These are phyloP conservation scores for Curvularia eragrostidis DNA, from an alignment of 2,329 filamentous ascomycete genomes.

Conservation along the genomic window DNA sequence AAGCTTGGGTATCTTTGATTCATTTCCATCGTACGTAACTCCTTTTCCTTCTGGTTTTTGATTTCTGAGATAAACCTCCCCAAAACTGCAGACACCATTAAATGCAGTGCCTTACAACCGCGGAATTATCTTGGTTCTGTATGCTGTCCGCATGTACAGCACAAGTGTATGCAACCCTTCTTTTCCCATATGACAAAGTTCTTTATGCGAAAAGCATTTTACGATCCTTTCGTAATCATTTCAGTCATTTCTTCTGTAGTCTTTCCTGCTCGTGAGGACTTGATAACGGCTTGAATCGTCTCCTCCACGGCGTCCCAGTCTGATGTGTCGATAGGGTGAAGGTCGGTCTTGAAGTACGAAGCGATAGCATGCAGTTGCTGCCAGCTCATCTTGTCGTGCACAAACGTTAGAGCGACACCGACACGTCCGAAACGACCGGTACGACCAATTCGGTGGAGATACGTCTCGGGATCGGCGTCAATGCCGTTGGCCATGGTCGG, in stretches of 20 bases:
- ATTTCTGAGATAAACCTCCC: not conserved
- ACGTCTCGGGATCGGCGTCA: slow-evolving; percentile 87
- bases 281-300: slow-evolving; percentile 71
- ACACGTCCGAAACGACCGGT: slow-evolving; percentile 97
- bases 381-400: slow-evolving; percentile 85
- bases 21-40: slow-evolving; percentile 16
- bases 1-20: slow-evolving; percentile 35
- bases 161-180: not conserved
- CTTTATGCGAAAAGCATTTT: not conserved
- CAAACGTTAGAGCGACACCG: slow-evolving; percentile 93
- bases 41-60: slow-evolving; percentile 10
- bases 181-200: not conserved
- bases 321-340: slow-evolving; percentile 79
- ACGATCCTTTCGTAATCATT: slow-evolving; percentile 23
- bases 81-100: not conserved
- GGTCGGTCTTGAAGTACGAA: slow-evolving; percentile 77
- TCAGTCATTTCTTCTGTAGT: slow-evolving; percentile 50
- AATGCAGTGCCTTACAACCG: not conserved
- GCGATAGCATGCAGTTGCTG: slow-evolving; percentile 80
- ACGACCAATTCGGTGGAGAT: slow-evolving; percentile 95
- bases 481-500: slow-evolving; percentile 63
- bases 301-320: slow-evolving; percentile 93
- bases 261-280: slow-evolving; percentile 51
- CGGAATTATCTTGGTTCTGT: not conserved
- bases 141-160: not conserved